Conservation (phyloP, 495 filamentous ascomycete species). For the Eremomyces bilateralis region DNA sequence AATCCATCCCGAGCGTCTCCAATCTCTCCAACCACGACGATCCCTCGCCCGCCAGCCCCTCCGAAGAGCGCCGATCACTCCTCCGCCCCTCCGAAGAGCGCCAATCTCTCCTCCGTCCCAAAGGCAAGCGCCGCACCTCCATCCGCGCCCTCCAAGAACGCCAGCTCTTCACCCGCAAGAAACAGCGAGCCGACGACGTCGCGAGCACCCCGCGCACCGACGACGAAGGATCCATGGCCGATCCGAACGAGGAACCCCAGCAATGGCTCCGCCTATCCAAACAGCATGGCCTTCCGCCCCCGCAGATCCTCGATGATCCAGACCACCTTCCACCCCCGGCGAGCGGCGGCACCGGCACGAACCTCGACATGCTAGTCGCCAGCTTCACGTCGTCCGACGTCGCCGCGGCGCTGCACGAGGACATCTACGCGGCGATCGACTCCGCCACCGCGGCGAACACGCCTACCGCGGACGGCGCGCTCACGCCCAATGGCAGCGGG, state of each 20-base stretch:
- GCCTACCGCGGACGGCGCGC: constrained; percentile 23
- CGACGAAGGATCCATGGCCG: constrained; percentile 45
- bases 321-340: constrained; percentile 58
- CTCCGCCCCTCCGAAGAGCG: too few relatives aligned
- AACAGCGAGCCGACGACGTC: constrained; percentile 28
- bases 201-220: constrained; percentile 33
- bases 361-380: constrained; percentile 61
- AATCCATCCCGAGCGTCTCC: constrained; percentile 68
- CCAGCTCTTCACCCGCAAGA: constrained; percentile 74
- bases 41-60: constrained; percentile 29
- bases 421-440: constrained; percentile 46
- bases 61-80: too few relatives aligned
- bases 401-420: constrained; percentile 51
- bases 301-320: constrained; percentile 45
- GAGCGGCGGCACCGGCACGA: constrained; percentile 36
- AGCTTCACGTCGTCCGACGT: constrained; percentile 63
- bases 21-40: constrained; percentile 35
- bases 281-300: constrained; percentile 37
- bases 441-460: constrained; percentile 39
- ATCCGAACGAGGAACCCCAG: constrained; percentile 31
- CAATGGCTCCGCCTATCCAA: constrained; percentile 49
- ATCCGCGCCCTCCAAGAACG: constrained; percentile 66
- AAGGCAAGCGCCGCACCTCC: constrained; percentile 45
- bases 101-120: constrained; percentile 38
- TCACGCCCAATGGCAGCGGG: constrained; percentile 17